Evolutionary conservation across 1,284 basidiomycete species (phyloP).

Genomic region (Moesziomyces sp.): DNA sequence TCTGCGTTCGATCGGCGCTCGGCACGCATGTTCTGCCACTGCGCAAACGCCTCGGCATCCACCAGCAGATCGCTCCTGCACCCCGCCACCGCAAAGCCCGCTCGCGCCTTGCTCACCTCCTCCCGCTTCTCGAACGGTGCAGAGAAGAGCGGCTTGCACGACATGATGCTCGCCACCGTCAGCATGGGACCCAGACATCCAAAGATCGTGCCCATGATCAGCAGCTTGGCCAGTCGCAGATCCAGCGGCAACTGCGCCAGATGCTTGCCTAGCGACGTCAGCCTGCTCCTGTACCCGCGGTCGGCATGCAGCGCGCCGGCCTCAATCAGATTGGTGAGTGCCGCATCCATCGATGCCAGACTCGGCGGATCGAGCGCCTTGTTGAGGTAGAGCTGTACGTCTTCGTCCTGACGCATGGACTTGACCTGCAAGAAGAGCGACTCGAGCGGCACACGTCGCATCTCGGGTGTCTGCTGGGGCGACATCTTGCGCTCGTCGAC

Average conservation of each 20-base stretch:
- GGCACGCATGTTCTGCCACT: constrained; percentile 73
- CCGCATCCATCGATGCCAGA: constrained; percentile 79
- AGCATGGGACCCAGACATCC: constrained; percentile 63
- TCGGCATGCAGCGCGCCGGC: constrained; percentile 80
- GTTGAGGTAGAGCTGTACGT: constrained; percentile 78
- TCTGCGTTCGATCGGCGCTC: constrained; percentile 72
- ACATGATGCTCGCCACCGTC: constrained; percentile 77
- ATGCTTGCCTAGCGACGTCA: constrained; percentile 86
- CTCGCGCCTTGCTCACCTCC: constrained; percentile 74
- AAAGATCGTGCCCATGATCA: constrained; percentile 65
- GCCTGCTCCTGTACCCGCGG: constrained; percentile 70
- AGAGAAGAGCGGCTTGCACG: constrained; percentile 85
- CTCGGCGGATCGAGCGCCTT: constrained; percentile 87
- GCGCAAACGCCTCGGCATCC: constrained; percentile 80
- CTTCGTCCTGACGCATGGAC: constrained; percentile 79
- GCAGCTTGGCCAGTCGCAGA: constrained; percentile 84
- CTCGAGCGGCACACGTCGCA: constrained; percentile 87
- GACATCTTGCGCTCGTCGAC: constrained; percentile 79
- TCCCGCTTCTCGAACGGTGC: constrained; percentile 85
- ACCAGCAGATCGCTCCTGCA: constrained; percentile 88
- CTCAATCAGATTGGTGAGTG: constrained; percentile 79
- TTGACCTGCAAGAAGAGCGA: constrained; percentile 85
- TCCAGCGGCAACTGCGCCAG: constrained; percentile 86
- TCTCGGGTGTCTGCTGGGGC: constrained; percentile 80
- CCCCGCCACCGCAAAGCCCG: constrained; percentile 70